phyloP scores from a whole-genome alignment of 306 rosid species.

The Mimosa pudica region DNA sequence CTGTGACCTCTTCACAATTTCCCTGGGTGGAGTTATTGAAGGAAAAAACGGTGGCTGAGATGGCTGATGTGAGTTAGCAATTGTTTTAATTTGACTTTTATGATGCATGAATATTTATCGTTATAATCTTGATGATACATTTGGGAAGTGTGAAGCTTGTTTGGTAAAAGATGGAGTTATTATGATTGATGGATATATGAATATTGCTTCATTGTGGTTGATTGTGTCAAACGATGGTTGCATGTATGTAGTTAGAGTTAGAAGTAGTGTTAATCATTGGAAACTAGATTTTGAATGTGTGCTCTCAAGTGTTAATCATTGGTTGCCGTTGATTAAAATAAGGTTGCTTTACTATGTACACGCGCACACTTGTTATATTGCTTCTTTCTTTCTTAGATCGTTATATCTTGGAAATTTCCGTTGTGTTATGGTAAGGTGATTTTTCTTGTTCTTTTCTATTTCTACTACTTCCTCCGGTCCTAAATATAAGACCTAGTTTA shows the following conservation, averaged over 20 bases:
- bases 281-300: neutral
- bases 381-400: neutral
- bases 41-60: constrained; percentile 80
- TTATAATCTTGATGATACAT: neutral
- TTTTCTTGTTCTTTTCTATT: constrained; percentile 6
- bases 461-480: too few relatives aligned
- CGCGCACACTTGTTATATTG: neutral
- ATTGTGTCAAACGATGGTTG: neutral
- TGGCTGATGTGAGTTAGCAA: constrained; percentile 75
- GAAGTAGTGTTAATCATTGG: neutral
- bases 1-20: constrained; percentile 81
- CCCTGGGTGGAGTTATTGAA: constrained; percentile 87
- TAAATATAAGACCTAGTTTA: too few relatives aligned
- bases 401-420: constrained; percentile 2
- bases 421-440: constrained; percentile 5
- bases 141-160: neutral
- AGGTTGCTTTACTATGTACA: too few relatives aligned
- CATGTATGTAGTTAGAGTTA: constrained; percentile 9
- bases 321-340: too few relatives aligned
- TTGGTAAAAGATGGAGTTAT: neutral
- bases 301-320: neutral
- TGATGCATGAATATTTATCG: neutral
- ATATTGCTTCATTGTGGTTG: constrained; percentile 20
- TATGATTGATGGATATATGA: constrained; percentile 12
- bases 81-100: neutral